Conservation (phyloP, 23 red algal species). For the Agarophyton chilense region DNA sequence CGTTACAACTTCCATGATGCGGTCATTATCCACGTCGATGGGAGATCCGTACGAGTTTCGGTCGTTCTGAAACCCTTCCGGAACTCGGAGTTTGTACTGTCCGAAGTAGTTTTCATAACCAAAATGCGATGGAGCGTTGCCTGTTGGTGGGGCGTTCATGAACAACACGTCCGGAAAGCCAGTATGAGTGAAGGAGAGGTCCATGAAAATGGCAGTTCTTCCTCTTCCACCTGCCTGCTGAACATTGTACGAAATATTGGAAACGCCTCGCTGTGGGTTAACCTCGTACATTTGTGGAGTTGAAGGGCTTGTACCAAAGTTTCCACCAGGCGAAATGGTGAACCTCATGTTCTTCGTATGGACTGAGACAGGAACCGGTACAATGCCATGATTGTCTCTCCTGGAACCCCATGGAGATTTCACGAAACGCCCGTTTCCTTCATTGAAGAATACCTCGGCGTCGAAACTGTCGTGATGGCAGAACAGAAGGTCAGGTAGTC, state of each 20-base stretch:
- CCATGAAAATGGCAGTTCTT: conserved; percentile 31
- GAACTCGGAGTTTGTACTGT: not conserved
- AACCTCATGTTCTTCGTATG: not conserved
- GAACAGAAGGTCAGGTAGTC: conserved; percentile 33
- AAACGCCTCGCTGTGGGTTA: not conserved
- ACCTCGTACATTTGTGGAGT: conserved; percentile 39
- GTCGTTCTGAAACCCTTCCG: conserved; percentile 15
- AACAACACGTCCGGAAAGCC: conserved; percentile 13
- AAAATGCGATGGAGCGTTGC: not conserved
- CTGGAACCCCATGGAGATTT: not conserved
- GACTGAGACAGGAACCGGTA: not conserved
- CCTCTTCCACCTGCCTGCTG: not conserved
- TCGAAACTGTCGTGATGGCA: conserved; percentile 22
- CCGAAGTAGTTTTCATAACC: conserved; percentile 1
- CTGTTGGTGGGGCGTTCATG: not conserved
- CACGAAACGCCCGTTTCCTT: conserved; percentile 1
- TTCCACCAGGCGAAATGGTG: conserved; percentile 33
- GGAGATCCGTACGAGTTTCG: conserved; percentile 19
- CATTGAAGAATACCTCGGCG: conserved; percentile 29
- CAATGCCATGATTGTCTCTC: conserved; percentile 45
- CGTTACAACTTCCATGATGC: conserved; percentile 49
- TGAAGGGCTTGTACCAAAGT: not conserved
- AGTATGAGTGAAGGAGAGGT: not conserved
- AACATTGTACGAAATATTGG: not conserved
- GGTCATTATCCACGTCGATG: conserved; percentile 54